A percentile compares a stretch with the other conserved stretches of the same genome.
phyloP scores from a whole-genome alignment of 2,329 filamentous ascomycete genomes.

The Fusarium buxicola region DNA sequence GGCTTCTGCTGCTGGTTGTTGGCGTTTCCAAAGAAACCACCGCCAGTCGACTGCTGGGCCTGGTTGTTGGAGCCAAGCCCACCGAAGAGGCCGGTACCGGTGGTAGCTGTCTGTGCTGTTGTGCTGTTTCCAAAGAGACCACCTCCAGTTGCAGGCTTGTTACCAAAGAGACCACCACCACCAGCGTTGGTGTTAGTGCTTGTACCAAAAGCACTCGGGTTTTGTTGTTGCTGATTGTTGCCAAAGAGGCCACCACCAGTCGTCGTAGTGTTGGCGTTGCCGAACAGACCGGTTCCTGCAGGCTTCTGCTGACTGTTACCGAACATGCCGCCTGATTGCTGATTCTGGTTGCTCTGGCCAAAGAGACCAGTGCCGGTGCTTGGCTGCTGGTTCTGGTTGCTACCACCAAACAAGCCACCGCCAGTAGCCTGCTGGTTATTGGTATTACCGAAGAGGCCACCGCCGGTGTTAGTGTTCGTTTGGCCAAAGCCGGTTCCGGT shows the following conservation, averaged over 20 bases:
- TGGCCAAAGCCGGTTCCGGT: constrained; percentile 46
- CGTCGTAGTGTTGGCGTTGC: constrained; percentile 21
- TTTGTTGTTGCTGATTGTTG: constrained; percentile 49
- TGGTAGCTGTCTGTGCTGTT: constrained; percentile 51
- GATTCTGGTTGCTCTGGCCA: constrained; percentile 50
- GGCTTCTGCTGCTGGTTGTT: constrained; percentile 55
- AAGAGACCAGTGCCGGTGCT: constrained; percentile 49
- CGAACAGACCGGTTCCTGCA: constrained; percentile 50
- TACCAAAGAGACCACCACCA: constrained; percentile 55
- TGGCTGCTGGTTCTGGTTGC: constrained; percentile 47
- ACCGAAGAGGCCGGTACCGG: constrained; percentile 59
- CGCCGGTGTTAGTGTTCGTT: constrained; percentile 46
- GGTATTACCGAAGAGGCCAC: constrained; percentile 57
- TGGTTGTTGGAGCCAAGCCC: constrained; percentile 52
- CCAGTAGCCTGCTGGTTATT: constrained; percentile 52
- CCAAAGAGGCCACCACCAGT: constrained; percentile 57
- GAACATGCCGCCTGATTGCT: constrained; percentile 57
- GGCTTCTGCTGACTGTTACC: constrained; percentile 58
- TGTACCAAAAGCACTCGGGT: constrained; percentile 50
- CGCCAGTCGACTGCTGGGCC: constrained; percentile 52
- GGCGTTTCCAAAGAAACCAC: constrained; percentile 62
- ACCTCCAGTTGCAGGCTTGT: constrained; percentile 52
- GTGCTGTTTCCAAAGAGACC: constrained; percentile 56
- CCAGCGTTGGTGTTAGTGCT: constrained; percentile 47
- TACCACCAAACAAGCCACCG: constrained; percentile 59